These are phyloP conservation scores for Parachaetomium inaequale DNA, from an alignment of 495 filamentous ascomycete species.

Conservation along the genomic window DNA sequence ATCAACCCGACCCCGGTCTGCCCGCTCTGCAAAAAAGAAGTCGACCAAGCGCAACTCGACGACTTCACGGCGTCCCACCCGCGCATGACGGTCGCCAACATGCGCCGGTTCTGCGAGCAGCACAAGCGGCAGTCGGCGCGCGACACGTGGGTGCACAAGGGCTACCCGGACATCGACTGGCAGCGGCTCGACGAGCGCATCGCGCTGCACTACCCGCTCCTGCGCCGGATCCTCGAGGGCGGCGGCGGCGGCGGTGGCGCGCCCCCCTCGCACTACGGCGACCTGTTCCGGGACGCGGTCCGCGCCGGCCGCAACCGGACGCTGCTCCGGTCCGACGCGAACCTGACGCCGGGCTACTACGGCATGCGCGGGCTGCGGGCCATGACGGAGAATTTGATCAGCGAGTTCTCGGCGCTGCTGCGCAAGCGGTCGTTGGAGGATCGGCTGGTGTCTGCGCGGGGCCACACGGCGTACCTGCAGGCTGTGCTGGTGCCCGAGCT, in stretches of 20 bases:
- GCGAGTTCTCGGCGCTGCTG: slow-evolving; percentile 57
- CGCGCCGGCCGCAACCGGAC: slow-evolving; percentile 60
- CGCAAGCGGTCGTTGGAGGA: slow-evolving; percentile 63
- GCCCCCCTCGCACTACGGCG: slow-evolving; percentile 59
- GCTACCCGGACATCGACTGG: slow-evolving; percentile 84
- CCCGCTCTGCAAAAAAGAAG: slow-evolving; percentile 64
- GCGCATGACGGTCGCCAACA: slow-evolving; percentile 57
- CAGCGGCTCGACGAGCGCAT: slow-evolving; percentile 60
- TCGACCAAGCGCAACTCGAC: slow-evolving; percentile 51
- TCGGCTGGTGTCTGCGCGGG: slow-evolving; percentile 62
- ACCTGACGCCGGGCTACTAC: slow-evolving; percentile 73
- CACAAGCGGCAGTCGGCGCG: slow-evolving; percentile 61
- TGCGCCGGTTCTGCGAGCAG: slow-evolving; percentile 65
- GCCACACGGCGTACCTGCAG: slow-evolving; percentile 74
- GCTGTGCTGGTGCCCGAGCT: slow-evolving; percentile 84
- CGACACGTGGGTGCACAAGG: slow-evolving; percentile 56
- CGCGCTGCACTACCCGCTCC: slow-evolving; percentile 46
- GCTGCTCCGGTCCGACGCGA: slow-evolving; percentile 52
- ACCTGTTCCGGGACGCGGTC: slow-evolving; percentile 55
- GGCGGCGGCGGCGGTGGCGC: too few species aligned
- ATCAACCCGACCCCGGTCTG: slow-evolving; percentile 38
- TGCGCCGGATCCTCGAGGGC: slow-evolving; percentile 59
- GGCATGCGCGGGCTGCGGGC: slow-evolving; percentile 69
- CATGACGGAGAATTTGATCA: slow-evolving; percentile 61
- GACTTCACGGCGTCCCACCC: slow-evolving; percentile 43